Conservation (phyloP, 1,139 yeast genomes). For the Lodderomyces beijingensis region DNA sequence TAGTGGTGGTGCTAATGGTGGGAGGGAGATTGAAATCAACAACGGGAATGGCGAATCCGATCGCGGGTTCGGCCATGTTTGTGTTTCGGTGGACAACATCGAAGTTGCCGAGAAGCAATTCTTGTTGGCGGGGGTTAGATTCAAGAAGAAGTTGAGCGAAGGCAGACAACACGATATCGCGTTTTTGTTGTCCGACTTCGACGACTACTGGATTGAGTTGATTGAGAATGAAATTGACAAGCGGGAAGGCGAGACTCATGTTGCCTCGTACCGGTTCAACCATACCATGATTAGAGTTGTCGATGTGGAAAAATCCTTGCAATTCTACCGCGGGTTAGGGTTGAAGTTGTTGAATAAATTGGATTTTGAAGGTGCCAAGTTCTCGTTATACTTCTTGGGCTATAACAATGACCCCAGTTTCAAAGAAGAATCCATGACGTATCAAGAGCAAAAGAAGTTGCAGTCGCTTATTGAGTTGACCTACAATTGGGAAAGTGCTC, state of each 20-base stretch:
- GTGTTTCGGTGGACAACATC: conserved; percentile 81
- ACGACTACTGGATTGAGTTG: conserved; percentile 95
- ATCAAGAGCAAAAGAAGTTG: conserved; percentile 31
- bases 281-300: conserved; percentile 92
- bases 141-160: conserved; percentile 78
- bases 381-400: conserved; percentile 82
- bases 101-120: conserved; percentile 55
- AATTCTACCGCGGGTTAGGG: conserved; percentile 78
- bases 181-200: conserved; percentile 81
- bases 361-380: conserved; percentile 65
- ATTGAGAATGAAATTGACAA: conserved; percentile 55
- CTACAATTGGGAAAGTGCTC: conserved; percentile 85
- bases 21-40: conserved; percentile 43
- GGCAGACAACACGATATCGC: conserved; percentile 94
- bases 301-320: conserved; percentile 72
- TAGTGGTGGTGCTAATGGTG: conserved; percentile 64
- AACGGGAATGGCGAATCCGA: conserved; percentile 82
- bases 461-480: conserved; percentile 84
- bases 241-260: conserved; percentile 34
- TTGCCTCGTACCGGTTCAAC: conserved; percentile 59
- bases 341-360: conserved; percentile 60
- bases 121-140: conserved; percentile 58
- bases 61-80: conserved; percentile 93
- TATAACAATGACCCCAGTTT: conserved; percentile 46
- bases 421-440: conserved; percentile 30